Conservation (phyloP, 345 rosid genomes). For the Brassica incana region DNA sequence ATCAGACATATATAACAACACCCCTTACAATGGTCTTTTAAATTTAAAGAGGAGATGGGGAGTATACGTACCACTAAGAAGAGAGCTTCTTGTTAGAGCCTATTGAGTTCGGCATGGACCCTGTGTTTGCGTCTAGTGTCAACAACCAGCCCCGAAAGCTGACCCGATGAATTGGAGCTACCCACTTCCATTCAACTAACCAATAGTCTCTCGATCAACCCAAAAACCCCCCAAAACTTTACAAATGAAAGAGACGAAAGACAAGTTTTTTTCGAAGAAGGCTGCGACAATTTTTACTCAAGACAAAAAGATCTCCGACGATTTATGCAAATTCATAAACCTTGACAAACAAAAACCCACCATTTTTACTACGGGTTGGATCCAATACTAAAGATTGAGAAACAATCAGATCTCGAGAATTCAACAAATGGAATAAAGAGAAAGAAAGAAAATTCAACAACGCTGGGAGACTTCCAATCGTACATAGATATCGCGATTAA, state of each 20-base stretch:
- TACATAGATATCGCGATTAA: too few species aligned
- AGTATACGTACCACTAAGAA: constrained; percentile 32
- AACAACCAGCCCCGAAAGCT: constrained; percentile 45
- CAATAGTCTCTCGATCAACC: background rate
- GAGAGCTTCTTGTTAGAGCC: constrained; percentile 80
- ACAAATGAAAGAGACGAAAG: background rate
- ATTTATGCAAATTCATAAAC: too few species aligned
- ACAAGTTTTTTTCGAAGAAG: background rate
- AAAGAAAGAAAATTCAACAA: too few species aligned
- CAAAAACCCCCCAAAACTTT: background rate
- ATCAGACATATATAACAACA: too few species aligned
- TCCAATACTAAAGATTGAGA: too few species aligned
- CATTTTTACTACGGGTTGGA: too few species aligned
- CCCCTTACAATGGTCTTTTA: too few species aligned
- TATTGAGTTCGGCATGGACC: constrained; percentile 74
- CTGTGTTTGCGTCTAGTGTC: constrained; percentile 79
- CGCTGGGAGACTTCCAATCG: too few species aligned
- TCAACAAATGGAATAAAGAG: too few species aligned
- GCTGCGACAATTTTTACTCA: background rate
- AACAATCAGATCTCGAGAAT: too few species aligned
- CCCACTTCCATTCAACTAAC: constrained; percentile 52
- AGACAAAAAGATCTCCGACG: background rate
- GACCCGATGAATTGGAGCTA: constrained; percentile 53
- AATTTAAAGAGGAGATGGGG: too few species aligned
- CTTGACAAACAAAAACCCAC: too few species aligned